Base-by-base conservation (phyloP, 805 yeast species). In the Cyberlindnera euphorbiiphila region DNA sequence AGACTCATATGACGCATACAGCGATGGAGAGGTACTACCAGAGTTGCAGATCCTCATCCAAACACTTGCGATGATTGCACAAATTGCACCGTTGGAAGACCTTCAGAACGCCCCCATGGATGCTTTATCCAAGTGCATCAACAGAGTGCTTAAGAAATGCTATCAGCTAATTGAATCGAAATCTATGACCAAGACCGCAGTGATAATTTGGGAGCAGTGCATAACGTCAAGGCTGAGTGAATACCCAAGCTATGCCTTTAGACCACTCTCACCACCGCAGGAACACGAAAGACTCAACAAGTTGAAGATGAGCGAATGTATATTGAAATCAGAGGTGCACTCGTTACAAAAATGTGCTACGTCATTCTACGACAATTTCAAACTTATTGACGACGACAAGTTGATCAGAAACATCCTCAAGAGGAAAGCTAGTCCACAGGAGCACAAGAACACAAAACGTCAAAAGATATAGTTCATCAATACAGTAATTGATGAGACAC, bases 1-100 rank as follows among this genome's bases (percentile, higher is more conserved):
- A 23, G 83, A 78, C 12, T 65, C 79, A 1, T 84, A 76, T 59
- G 93, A 84, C 49, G 69, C 81, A 37, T 82, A 71, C 49, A 52
- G 45, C 3, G 67, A 75, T 29, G 78, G 80, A 9, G 85, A 77
- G 24, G 65, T 81, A 1, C 54, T 72, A 14, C 69, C 80, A n/a
- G 91, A 85, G 55, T 58, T 75, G 26, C 60, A 69, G 1, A 57
- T 81, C 15, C 36, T 83, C 5, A 40, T 80, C 5, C 82, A 81
- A 47, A 64, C 75, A 3, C 47, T 81, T 9, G 63, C 76, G 1
- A 63, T 68, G 3, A 25, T 65, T 10, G 54, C 60, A 12, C 58
- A 55, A 36, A 38, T 53, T 28, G 39, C 49, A 49, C 16, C 34
- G 37, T 34, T 41, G 6, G 48, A 41, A 10, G 22, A 35, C 9